Evolutionary conservation across 495 filamentous ascomycete genomes (phyloP).

Genomic region (Penicillium macrosclerotiorum): DNA sequence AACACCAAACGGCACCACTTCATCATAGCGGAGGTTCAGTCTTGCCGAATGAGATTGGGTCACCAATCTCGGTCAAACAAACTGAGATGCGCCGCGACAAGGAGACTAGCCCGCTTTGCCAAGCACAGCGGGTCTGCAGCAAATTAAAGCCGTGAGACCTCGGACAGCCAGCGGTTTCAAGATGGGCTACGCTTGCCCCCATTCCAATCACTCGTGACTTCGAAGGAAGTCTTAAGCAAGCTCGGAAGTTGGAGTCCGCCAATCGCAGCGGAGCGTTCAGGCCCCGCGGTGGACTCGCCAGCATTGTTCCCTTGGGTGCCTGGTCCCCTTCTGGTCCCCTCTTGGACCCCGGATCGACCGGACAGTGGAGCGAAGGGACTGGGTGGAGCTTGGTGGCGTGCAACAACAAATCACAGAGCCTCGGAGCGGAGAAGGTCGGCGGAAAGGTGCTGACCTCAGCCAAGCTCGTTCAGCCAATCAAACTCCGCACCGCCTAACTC

Average conservation of each 20-base stretch:
- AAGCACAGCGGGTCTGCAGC: neutral
- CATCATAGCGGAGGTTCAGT: slow-evolving; percentile 13
- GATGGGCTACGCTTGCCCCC: slow-evolving; percentile 1
- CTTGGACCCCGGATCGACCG: slow-evolving; percentile 30
- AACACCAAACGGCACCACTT: slow-evolving; percentile 10
- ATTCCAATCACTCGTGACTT: neutral
- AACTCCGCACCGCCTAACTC: too few relatives aligned
- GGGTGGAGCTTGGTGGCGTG: slow-evolving; percentile 13
- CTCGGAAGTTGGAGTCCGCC: slow-evolving; percentile 22
- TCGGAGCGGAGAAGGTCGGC: slow-evolving; percentile 2
- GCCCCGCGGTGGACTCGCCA: neutral
- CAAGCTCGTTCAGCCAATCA: too few relatives aligned
- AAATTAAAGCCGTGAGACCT: neutral
- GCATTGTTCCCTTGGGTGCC: neutral
- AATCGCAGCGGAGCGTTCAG: slow-evolving; percentile 7
- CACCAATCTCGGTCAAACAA: neutral
- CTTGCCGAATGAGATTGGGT: too few relatives aligned
- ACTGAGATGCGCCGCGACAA: neutral
- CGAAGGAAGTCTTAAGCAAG: too few relatives aligned
- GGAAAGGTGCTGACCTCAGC: too few relatives aligned
- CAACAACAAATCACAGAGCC: neutral
- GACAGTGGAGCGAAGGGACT: slow-evolving; percentile 17
- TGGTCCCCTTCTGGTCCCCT: neutral
- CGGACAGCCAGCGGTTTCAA: slow-evolving; percentile 6
- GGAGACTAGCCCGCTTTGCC: neutral